Evolutionary conservation across 257 asterid species (phyloP), one percentile per base, ranked within the genome.

Genomic region (Petunia axillaris): DNA sequence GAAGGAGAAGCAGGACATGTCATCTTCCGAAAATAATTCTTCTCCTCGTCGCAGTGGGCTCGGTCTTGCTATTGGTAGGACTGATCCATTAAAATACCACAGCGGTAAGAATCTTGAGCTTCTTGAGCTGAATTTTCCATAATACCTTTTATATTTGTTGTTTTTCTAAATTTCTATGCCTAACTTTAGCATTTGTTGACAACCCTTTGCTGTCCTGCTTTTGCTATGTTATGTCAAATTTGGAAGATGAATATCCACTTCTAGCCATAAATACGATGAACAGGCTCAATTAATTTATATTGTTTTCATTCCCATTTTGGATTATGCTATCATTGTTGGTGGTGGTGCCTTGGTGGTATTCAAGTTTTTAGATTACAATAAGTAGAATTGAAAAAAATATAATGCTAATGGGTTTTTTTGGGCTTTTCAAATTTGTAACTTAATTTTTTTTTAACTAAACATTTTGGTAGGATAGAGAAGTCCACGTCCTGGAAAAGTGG

Each of bases 31-130:
- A 82, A 82, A 66, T 80, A 86, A 57, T 75, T 64, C 79, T 37
- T 77, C 92, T 79, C 87, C 96, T 70, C 90, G 81, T 54, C 89
- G 82, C 70, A 92, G 97, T 83, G 97, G 99, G 50, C 96, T 93
- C 75, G 86, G 95, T 65, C 85, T 92, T 82, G 99, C 99, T 77
- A 85, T 92, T 82, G 97, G 99, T n/a, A 78, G 63, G 67, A 81
- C 81, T 74, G 46, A 85, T 83, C 86, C 89, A 44, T 78, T 75
- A 79, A 79, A 71, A 59, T 81, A 79, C 77, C 77, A 10, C 81
- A 81, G 78, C 54, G 87, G 99, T 95, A 74, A 84, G 97, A 77
- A 57, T 65, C 48, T 71, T 71, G 50, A 48, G 77, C 77, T 71
- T 65, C 48, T 71, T 71, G 50, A 48, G 77, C 77, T 71, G 60